A percentile compares a stretch with the other conserved stretches of the same genome.
Conservation (phyloP, 495 filamentous ascomycete genomes). For the Aspergillus taichungensis region DNA sequence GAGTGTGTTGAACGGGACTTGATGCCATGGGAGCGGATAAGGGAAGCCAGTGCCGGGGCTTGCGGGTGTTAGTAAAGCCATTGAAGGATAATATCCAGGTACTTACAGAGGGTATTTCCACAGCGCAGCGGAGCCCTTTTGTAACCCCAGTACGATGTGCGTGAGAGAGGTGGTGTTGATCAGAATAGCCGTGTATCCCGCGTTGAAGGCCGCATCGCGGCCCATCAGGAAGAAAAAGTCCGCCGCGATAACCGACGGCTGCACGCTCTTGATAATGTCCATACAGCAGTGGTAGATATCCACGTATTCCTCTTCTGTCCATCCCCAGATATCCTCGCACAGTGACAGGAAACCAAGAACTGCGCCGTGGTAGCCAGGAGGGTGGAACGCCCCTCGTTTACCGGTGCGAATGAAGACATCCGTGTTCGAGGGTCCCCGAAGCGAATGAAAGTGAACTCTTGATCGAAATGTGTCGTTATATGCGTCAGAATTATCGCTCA, state of each 20-base stretch:
- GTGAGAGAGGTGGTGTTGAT: slow-evolving; percentile 29
- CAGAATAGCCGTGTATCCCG: slow-evolving; percentile 19
- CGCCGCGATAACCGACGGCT: slow-evolving; percentile 37
- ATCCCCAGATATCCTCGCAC: slow-evolving; percentile 28
- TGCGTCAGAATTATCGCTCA: slow-evolving; percentile 17
- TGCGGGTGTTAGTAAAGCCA: not conserved
- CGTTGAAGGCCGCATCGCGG: slow-evolving; percentile 35
- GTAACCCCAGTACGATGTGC: slow-evolving; percentile 32
- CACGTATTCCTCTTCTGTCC: slow-evolving; percentile 41
- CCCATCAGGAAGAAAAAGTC: slow-evolving; percentile 44
- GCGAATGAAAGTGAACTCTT: slow-evolving; percentile 30
- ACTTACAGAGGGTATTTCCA: slow-evolving; percentile 41
- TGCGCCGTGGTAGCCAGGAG: slow-evolving; percentile 29
- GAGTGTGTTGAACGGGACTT: slow-evolving; percentile 32
- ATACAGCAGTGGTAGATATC: slow-evolving; percentile 36
- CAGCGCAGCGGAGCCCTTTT: slow-evolving; percentile 22
- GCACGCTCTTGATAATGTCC: slow-evolving; percentile 30
- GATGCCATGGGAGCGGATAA: slow-evolving; percentile 35
- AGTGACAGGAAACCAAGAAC: slow-evolving; percentile 28
- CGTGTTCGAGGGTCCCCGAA: slow-evolving; percentile 31
- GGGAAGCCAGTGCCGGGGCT: slow-evolving; percentile 39
- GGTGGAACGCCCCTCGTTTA: slow-evolving; percentile 24
- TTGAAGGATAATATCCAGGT: not conserved
- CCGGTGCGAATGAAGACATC: slow-evolving; percentile 34
- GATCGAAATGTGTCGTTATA: slow-evolving; percentile 17